These are phyloP conservation scores for Neurospora discreta DNA, from an alignment of 495 filamentous ascomycete genomes.

Conservation along the genomic window DNA sequence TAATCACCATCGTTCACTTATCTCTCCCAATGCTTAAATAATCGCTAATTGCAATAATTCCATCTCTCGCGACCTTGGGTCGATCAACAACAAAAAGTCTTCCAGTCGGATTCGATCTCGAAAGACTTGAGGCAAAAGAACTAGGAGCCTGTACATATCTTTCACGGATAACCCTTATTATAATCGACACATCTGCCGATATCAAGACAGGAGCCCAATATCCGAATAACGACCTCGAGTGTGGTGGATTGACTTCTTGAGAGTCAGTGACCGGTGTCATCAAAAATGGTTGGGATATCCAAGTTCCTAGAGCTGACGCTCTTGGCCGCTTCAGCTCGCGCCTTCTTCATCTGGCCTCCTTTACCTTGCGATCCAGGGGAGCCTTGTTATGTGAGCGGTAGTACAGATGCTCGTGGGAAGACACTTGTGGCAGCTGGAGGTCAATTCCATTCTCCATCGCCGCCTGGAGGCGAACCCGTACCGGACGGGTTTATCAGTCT, in stretches of 20 bases:
- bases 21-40: background rate
- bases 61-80: background rate
- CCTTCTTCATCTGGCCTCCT: slow-evolving; percentile 24
- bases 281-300: slow-evolving; percentile 30
- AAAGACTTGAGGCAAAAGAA: background rate
- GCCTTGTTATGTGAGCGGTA: slow-evolving; percentile 3
- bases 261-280: background rate
- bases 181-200: background rate
- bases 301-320: slow-evolving; percentile 29
- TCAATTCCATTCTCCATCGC: background rate
- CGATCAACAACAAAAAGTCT: background rate
- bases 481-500: slow-evolving; percentile 2
- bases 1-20: background rate
- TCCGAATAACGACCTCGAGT: background rate
- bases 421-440: background rate
- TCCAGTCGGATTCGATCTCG: background rate
- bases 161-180: too few species aligned
- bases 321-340: slow-evolving; percentile 27
- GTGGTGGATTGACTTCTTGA: background rate
- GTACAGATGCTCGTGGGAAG: background rate
- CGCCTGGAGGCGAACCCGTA: background rate
- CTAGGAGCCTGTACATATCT: background rate
- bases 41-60: background rate
- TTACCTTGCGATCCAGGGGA: slow-evolving; percentile 13
- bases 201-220: background rate